Base-by-base conservation (phyloP, 371 early-diverging fungal species). In the Gilbertella persicaria region DNA sequence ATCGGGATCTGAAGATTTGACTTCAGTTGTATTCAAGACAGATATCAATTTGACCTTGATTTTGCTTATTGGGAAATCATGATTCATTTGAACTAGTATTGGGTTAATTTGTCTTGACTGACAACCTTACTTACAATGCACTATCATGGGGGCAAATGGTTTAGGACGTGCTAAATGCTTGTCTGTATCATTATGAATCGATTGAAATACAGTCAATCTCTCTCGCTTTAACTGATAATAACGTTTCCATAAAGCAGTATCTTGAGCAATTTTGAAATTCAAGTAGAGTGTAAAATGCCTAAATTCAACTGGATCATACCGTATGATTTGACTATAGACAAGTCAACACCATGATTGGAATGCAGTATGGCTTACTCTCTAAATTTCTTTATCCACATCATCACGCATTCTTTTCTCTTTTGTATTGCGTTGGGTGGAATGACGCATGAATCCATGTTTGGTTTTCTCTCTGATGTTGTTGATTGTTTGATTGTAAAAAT, bases 1-100 rank as follows among this genome's bases (percentile, higher is more conserved):
- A 17, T 45, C 44, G 16, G 38, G 45, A 13, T 25, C 46, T 25
- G 33, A 36, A 38, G 45, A 53, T 1, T 25, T 9, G 12, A 23
- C 0, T 1, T 30, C 30, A 10, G 16, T 14, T 4, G 46, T 45
- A 28, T 54, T 54, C 5, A 40, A 23, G 1, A 40, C 54, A n/a
- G 54, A 54, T 20, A 54, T 46, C 10, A 54, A 16, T 24, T 45
- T 37, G 8, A 54, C 39, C 13, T 39, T 38, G 2, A 54, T 16
- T 4, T 19, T 19, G 21, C n/a, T 46, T 12, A 21, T 25, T 4
- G 45, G 21, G 30, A 46, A 19, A 21, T 0, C 4, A 45, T 2
- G 7, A 20, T 39, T 14, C 35, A 39, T 43, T 8, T 23, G 28
- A 14, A 54, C 28, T 16, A 36, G 33, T 14, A 51, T 8, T 3